Conservation (phyloP, 192 early-diverging fungal genomes). For the Powellomyces hirtus region DNA sequence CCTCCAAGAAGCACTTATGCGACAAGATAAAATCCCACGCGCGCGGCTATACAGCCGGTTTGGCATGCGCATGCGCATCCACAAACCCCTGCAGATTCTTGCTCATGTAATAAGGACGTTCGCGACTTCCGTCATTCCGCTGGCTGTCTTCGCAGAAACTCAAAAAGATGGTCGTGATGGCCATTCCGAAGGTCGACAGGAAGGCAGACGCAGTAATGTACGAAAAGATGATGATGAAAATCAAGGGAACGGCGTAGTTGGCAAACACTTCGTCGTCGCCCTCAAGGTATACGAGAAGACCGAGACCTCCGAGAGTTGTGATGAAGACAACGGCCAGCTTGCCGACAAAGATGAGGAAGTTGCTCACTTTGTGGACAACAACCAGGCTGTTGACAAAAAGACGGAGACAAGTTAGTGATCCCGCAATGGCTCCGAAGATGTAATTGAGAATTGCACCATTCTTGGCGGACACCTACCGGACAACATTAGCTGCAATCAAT, state of each 20-base stretch:
- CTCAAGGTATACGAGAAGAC: slow-evolving; percentile 26
- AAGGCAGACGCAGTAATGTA: slow-evolving; percentile 45
- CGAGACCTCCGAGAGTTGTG: slow-evolving; percentile 24
- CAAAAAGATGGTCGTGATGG: slow-evolving; percentile 57
- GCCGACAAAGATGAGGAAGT: slow-evolving; percentile 48
- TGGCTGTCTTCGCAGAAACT: slow-evolving; percentile 54
- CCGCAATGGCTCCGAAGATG: too few relatives aligned
- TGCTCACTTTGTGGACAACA: slow-evolving; percentile 43
- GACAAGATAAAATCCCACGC: too few relatives aligned
- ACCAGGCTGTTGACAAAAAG: slow-evolving; percentile 9
- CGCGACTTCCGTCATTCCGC: slow-evolving; percentile 49
- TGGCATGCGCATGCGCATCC: slow-evolving; percentile 16
- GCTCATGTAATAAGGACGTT: slow-evolving; percentile 53
- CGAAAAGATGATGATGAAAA: slow-evolving; percentile 36
- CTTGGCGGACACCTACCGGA: slow-evolving; percentile 35
- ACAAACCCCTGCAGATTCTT: slow-evolving; percentile 30
- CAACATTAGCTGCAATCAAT: slow-evolving; percentile 46
- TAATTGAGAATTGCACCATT: too few relatives aligned
- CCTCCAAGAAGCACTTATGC: too few relatives aligned
- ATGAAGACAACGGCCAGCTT: slow-evolving; percentile 49
- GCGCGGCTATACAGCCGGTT: slow-evolving; percentile 6
- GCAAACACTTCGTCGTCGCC: slow-evolving; percentile 15
- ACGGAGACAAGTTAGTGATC: too few relatives aligned
- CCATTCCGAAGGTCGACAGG: slow-evolving; percentile 50
- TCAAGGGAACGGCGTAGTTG: slow-evolving; percentile 29